Percentiles rank a stretch among this genome's conserved stretches.
Conservation (phyloP, 2,329 filamentous ascomycete species). For the Verticillium tricorpus region DNA sequence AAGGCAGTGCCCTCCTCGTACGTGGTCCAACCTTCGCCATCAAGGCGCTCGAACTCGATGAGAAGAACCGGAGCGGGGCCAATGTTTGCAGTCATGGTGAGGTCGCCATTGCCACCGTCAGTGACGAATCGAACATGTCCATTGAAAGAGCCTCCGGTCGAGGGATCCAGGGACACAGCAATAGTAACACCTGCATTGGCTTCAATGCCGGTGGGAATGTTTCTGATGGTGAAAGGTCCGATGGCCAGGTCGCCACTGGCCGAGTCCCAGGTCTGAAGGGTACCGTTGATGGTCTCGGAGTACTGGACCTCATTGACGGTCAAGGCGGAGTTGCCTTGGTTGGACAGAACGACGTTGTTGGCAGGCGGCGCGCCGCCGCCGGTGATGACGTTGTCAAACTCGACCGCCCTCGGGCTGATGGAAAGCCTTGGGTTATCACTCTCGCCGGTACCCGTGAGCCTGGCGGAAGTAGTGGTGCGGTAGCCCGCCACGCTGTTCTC, state of each 20-base stretch:
- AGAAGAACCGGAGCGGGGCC: conserved; percentile 44
- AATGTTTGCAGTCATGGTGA: conserved; percentile 44
- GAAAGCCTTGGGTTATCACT: conserved; percentile 40
- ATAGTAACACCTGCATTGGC: conserved; percentile 34
- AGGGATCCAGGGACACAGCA: conserved; percentile 42
- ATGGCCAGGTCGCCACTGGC: conserved; percentile 30
- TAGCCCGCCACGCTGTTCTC: conserved; percentile 42
- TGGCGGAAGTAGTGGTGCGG: conserved; percentile 38
- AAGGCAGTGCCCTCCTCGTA: conserved; percentile 41
- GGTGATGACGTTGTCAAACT: conserved; percentile 44
- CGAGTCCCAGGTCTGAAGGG: conserved; percentile 33
- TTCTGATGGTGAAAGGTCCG: conserved; percentile 43
- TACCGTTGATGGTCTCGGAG: conserved; percentile 38
- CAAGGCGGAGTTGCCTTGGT: conserved; percentile 42
- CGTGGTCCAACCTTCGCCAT: conserved; percentile 45
- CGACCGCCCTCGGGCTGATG: conserved; percentile 41
- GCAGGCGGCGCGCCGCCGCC: conserved; percentile 31
- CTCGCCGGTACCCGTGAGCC: conserved; percentile 43
- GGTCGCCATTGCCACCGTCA: conserved; percentile 41
- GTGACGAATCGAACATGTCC: conserved; percentile 44
- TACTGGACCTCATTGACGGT: conserved; percentile 39
- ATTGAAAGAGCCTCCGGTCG: conserved; percentile 39
- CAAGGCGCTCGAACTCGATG: conserved; percentile 49
- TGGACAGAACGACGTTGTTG: conserved; percentile 42
- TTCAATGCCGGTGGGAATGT: conserved; percentile 39